Percentiles rank a stretch among this genome's conserved stretches.
phyloP scores from a whole-genome alignment of 1,284 basidiomycete species.

The Ustilago shanxiensis region DNA sequence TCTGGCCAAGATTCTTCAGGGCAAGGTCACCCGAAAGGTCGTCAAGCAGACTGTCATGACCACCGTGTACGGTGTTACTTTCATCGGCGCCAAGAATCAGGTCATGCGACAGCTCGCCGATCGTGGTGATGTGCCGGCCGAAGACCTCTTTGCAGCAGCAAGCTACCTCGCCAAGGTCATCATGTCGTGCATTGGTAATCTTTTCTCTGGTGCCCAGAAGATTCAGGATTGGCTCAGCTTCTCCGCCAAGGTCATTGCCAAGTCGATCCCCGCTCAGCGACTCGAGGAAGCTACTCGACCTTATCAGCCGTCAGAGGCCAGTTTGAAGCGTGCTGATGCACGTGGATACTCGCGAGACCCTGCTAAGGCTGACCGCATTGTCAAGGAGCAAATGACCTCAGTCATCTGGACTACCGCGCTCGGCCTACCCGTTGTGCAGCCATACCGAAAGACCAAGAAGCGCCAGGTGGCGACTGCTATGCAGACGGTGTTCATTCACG shows the following conservation, averaged over 20 bases:
- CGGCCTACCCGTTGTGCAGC: conserved; percentile 94
- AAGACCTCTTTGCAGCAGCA: conserved; percentile 81
- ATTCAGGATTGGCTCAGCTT: conserved; percentile 93
- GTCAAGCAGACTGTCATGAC: conserved; percentile 99
- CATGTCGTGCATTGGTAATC: conserved; percentile 80
- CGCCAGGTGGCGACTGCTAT: conserved; percentile 81
- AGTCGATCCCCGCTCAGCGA: conserved; percentile 84
- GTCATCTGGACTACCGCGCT: conserved; percentile 97
- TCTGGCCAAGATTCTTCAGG: conserved; percentile 78
- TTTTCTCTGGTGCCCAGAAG: conserved; percentile 89
- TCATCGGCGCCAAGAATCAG: conserved; percentile 93
- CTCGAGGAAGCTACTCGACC: conserved; percentile 74
- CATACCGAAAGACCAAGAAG: conserved; percentile 86
- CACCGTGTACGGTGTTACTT: conserved; percentile 98
- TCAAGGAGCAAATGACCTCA: conserved; percentile 87
- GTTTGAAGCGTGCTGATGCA: conserved; percentile 31
- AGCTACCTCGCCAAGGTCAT: conserved; percentile 77
- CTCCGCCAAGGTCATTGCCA: conserved; percentile 86
- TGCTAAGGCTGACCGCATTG: conserved; percentile 48
- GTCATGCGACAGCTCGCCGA: conserved; percentile 90
- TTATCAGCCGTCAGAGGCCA: conserved; percentile 19
- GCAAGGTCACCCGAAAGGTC: conserved; percentile 90
- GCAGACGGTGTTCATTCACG: conserved; percentile 92
- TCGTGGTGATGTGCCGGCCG: conserved; percentile 79
- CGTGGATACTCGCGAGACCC: conserved; percentile 44